Conservation (phyloP, 2,329 filamentous ascomycete genomes). For the Cladorrhinum sp. region DNA sequence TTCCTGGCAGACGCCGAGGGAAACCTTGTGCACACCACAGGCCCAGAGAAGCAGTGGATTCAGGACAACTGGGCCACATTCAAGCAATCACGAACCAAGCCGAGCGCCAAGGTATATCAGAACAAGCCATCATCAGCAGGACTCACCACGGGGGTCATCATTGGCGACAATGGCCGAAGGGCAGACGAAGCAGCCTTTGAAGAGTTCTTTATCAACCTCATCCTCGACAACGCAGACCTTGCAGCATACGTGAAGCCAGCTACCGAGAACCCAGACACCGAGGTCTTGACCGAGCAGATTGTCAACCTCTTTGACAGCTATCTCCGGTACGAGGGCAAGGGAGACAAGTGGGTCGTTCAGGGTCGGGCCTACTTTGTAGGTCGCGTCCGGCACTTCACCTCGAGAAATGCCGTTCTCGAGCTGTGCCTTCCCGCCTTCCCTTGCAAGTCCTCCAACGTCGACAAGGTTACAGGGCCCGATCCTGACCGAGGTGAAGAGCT, state of each 20-base stretch:
- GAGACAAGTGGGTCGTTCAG: constrained; percentile 13
- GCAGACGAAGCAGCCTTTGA: constrained; percentile 9
- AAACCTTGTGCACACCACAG: constrained; percentile 11
- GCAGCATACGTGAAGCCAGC: neutral
- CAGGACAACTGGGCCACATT: constrained; percentile 13
- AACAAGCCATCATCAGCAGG: neutral
- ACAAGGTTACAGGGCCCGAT: constrained; percentile 19
- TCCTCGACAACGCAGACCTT: constrained; percentile 19
- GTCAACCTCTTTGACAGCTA: constrained; percentile 21
- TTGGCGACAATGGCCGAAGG: neutral
- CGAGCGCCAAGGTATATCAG: constrained; percentile 11
- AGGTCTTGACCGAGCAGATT: constrained; percentile 1
- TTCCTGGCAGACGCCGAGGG: constrained; percentile 3
- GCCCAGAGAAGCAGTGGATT: constrained; percentile 11
- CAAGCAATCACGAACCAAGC: neutral
- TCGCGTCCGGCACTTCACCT: constrained; percentile 18
- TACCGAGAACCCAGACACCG: neutral
- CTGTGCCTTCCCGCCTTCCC: constrained; percentile 21
- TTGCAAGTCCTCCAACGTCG: constrained; percentile 22
- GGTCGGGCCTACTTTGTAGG: constrained; percentile 17
- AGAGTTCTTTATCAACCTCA: constrained; percentile 17
- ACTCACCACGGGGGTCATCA: constrained; percentile 7
- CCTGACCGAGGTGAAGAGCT: constrained; percentile 22
- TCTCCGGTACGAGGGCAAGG: constrained; percentile 18
- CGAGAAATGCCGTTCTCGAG: constrained; percentile 10